These are phyloP conservation scores for Cicer yamashitae DNA, from an alignment of 306 rosid species.

Conservation along the genomic window DNA sequence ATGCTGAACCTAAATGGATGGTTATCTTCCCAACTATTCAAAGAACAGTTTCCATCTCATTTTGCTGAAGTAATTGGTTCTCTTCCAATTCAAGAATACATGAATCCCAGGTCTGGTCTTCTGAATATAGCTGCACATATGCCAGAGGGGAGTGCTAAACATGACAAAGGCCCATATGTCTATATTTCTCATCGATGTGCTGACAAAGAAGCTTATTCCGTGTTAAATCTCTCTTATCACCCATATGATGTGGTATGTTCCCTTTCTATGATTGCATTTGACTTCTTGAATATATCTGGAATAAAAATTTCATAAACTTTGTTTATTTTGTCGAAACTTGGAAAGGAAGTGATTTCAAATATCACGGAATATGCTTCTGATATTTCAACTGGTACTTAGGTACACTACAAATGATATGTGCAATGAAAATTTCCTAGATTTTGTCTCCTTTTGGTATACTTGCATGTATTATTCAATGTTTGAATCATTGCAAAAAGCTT, in stretches of 20 bases:
- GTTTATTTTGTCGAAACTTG: background rate
- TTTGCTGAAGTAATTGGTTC: slow-evolving; percentile 73
- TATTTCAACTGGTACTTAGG: background rate
- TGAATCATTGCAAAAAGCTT: slow-evolving; percentile 26
- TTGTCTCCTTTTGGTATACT: slow-evolving; percentile 7
- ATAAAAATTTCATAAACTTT: background rate
- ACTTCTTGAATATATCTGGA: slow-evolving; percentile 23
- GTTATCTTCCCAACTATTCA: slow-evolving; percentile 87
- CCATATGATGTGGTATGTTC: slow-evolving; percentile 81
- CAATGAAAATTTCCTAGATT: background rate
- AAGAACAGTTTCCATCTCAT: slow-evolving; percentile 92
- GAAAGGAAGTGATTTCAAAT: slow-evolving; percentile 2
- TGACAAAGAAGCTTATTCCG: slow-evolving; percentile 68
- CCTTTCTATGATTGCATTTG: slow-evolving; percentile 31
- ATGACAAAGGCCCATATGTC: slow-evolving; percentile 83
- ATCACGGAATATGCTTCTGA: background rate
- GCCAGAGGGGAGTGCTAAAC: slow-evolving; percentile 70
- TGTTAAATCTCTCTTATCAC: slow-evolving; percentile 72
- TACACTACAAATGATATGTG: background rate
- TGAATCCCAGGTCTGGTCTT: slow-evolving; percentile 88
- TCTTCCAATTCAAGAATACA: slow-evolving; percentile 90
- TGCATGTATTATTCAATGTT: slow-evolving; percentile 7
- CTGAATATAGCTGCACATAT: slow-evolving; percentile 82
- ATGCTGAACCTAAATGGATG: slow-evolving; percentile 82
- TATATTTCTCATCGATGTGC: slow-evolving; percentile 76